A percentile compares a stretch with the other conserved stretches of the same genome.
Evolutionary conservation across 257 asterid genomes (phyloP).

Genomic region (Ligustrum vulgare): DNA sequence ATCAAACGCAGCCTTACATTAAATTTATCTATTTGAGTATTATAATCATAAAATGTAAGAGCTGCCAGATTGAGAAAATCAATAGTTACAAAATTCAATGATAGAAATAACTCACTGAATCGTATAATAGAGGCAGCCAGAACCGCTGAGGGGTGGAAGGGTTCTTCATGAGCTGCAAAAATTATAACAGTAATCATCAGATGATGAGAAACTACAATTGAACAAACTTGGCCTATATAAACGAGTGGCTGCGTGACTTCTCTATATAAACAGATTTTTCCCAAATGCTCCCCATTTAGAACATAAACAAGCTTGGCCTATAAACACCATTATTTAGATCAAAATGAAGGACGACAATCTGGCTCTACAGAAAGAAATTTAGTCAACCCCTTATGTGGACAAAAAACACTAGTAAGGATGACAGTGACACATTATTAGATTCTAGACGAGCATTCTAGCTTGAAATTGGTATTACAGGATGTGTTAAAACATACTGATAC

Average conservation of each 20-base stretch:
- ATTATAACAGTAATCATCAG: neutral
- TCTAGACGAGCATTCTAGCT: neutral
- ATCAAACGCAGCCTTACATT: too few relatives aligned
- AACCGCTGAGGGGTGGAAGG: conserved; percentile 89
- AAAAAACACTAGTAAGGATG: neutral
- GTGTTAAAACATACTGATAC: conserved; percentile 54
- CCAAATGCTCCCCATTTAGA: neutral
- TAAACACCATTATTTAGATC: neutral
- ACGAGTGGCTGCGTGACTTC: neutral
- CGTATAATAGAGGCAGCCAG: conserved; percentile 85
- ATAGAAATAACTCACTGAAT: conserved; percentile 56
- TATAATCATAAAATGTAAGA: neutral
- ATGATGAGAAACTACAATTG: neutral
- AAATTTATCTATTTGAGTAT: neutral
- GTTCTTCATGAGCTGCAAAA: conserved; percentile 85
- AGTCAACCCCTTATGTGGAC: neutral
- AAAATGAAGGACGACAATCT: conserved; percentile 1
- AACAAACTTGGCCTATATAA: neutral
- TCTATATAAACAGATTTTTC: neutral
- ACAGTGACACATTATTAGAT: neutral
- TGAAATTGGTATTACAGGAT: conserved; percentile 19
- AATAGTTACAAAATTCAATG: conserved; percentile 9
- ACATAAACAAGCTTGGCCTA: neutral
- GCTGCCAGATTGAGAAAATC: neutral
- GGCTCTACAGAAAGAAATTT: neutral